These are phyloP conservation scores for Fusarium decemcellulare DNA, from an alignment of 2,329 filamentous ascomycete species.

Conservation along the genomic window DNA sequence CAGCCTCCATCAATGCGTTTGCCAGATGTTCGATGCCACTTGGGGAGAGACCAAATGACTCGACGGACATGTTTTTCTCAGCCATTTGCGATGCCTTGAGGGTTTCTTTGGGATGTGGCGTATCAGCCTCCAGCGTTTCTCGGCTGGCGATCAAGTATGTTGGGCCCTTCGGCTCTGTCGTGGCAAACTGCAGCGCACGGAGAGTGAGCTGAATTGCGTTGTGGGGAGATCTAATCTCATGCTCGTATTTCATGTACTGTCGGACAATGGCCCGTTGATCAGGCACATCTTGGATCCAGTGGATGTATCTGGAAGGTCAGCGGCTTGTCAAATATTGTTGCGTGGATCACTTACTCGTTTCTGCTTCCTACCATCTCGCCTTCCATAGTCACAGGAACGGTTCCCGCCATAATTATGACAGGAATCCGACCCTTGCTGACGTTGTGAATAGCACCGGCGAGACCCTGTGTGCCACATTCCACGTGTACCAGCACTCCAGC, in stretches of 20 bases:
- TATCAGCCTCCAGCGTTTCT: slow-evolving; percentile 44
- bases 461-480: slow-evolving; percentile 46
- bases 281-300: slow-evolving; percentile 36
- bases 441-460: slow-evolving; percentile 48
- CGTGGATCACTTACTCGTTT: slow-evolving; percentile 25
- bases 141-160: slow-evolving; percentile 46
- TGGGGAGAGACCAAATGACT: background rate
- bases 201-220: slow-evolving; percentile 28
- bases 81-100: background rate
- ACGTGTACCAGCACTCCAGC: slow-evolving; percentile 43
- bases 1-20: background rate
- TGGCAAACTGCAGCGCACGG: slow-evolving; percentile 40
- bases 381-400: slow-evolving; percentile 59
- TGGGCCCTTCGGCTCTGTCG: slow-evolving; percentile 44
- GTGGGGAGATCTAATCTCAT: slow-evolving; percentile 19
- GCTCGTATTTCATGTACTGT: slow-evolving; percentile 26
- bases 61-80: background rate
- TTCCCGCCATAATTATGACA: slow-evolving; percentile 59
- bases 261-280: slow-evolving; percentile 32
- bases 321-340: background rate
- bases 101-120: slow-evolving; percentile 1
- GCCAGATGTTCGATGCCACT: slow-evolving; percentile 15
- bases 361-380: slow-evolving; percentile 24
- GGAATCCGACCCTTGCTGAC: slow-evolving; percentile 47
- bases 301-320: slow-evolving; percentile 19